Base-by-base conservation (phyloP, 306 rosid species). In the Rosa rugosa region DNA sequence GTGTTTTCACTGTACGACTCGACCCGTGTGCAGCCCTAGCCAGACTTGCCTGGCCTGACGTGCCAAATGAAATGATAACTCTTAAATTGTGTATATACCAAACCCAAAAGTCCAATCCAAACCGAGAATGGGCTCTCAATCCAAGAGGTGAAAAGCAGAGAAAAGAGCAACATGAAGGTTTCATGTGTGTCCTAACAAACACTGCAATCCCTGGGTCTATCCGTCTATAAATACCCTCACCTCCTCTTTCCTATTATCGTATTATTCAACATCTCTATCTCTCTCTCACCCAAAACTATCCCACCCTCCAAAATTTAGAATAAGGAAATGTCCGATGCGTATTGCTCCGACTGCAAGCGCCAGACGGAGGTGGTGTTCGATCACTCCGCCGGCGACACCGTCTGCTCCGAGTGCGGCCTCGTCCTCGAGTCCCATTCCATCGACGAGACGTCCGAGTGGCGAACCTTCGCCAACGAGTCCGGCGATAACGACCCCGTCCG, bases 401-500 rank as follows among this genome's bases (percentile, higher is more conserved):
- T 95, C 5, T 93, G 99, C 66, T 95, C 98, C 16, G 99, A 95
- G 90, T 95, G 99, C 69, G 99, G 98, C 0, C 86, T 95, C 8
- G 98, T 95, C 2, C 85, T 95, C 9, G 99, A 95, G 74, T 92
- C 99, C 4, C 99, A 92, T 88, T 88, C 98, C 90, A 91, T 92
- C 20, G 99, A 95, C 46, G 98, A 95, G 84, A 92, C 90, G 45
- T 92, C 97, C 0, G 99, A 95, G 91, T 95, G 99, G 99, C 67
- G 99, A 57, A 88, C 84, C 36, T 95, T 95, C 80, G 97, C 97
- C 5, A 92, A 95, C 80, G 99, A 92, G 87, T 90, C 99, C 12
- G 98, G 98, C 4, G 98, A 95, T 36, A 95, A 95, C 78, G 98
- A 95, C 80, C 99, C 99, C 0, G 97, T 88, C 9, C 98, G 98